phyloP scores from a whole-genome alignment of 148 eudicot genomes.

The Camellia granthamiana region DNA sequence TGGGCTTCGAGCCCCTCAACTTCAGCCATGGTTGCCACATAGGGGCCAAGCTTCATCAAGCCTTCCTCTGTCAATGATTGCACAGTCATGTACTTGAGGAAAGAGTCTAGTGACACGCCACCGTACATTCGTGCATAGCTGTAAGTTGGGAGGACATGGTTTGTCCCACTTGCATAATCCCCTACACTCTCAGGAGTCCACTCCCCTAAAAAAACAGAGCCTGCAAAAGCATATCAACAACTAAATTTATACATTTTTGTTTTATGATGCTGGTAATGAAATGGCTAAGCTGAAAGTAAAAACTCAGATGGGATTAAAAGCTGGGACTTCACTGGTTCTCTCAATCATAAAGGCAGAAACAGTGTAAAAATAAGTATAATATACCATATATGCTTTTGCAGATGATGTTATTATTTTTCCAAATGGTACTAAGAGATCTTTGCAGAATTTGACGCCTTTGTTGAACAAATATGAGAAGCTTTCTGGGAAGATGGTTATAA shows the following conservation, averaged over 20 bases:
- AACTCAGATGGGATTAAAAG: too few relatives aligned
- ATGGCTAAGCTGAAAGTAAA: too few relatives aligned
- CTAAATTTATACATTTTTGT: background rate
- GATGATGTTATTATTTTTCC: too few relatives aligned
- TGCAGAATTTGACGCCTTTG: too few relatives aligned
- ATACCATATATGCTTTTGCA: too few relatives aligned
- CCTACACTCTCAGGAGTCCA: slow-evolving; percentile 99
- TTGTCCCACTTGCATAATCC: slow-evolving; percentile 97
- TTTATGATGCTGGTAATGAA: background rate
- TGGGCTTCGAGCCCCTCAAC: slow-evolving; percentile 97
- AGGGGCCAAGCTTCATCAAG: slow-evolving; percentile 66
- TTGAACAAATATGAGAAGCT: too few relatives aligned
- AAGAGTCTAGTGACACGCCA: slow-evolving; percentile 92
- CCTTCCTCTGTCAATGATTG: slow-evolving; percentile 98
- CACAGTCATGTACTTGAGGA: slow-evolving; percentile 88
- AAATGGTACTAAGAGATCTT: too few relatives aligned
- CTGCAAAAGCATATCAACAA: slow-evolving; percentile 29
- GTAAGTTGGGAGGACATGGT: slow-evolving; percentile 96
- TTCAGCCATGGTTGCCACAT: slow-evolving; percentile 90
- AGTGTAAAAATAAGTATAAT: too few relatives aligned
- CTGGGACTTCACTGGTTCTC: too few relatives aligned
- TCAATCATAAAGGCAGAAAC: too few relatives aligned
- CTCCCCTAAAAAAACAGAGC: slow-evolving; percentile 91
- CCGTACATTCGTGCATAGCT: slow-evolving; percentile 96
- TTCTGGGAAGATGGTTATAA: too few relatives aligned